Conservation (phyloP, 805 yeast genomes). For the Starmerella sp. region DNA sequence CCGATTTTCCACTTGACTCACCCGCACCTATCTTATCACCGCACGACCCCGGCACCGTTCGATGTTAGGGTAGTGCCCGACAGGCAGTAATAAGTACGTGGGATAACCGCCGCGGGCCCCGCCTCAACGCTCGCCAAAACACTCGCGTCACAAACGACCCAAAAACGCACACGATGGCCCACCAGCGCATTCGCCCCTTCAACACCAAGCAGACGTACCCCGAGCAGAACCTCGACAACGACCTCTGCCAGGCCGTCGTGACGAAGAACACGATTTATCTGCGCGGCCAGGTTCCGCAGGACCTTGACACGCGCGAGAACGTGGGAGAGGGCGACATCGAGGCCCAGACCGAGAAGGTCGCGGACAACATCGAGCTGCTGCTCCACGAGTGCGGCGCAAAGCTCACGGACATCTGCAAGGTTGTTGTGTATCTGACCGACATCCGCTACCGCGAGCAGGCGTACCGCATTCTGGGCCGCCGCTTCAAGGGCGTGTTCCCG, state of each 20-base stretch:
- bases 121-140: background rate
- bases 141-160: background rate
- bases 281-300: constrained; percentile 22
- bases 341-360: constrained; percentile 19
- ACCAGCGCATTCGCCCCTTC: constrained; percentile 18
- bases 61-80: background rate
- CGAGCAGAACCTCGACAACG: constrained; percentile 19
- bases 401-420: constrained; percentile 19
- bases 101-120: background rate
- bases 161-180: constrained; percentile 8
- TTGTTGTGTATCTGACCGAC: constrained; percentile 19
- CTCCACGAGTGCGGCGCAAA: constrained; percentile 14
- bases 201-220: constrained; percentile 19
- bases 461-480: constrained; percentile 17
- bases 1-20: background rate
- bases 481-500: constrained; percentile 21
- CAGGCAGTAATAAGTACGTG: no score
- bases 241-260: constrained; percentile 20
- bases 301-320: constrained; percentile 20
- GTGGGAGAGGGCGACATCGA: constrained; percentile 19
- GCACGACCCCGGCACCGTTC: background rate
- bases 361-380: constrained; percentile 19
- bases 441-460: constrained; percentile 18
- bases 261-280: constrained; percentile 17
- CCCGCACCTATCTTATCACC: background rate